Conservation (phyloP, 31 red algal genomes). For the Odonthalia washingtoniensis region DNA sequence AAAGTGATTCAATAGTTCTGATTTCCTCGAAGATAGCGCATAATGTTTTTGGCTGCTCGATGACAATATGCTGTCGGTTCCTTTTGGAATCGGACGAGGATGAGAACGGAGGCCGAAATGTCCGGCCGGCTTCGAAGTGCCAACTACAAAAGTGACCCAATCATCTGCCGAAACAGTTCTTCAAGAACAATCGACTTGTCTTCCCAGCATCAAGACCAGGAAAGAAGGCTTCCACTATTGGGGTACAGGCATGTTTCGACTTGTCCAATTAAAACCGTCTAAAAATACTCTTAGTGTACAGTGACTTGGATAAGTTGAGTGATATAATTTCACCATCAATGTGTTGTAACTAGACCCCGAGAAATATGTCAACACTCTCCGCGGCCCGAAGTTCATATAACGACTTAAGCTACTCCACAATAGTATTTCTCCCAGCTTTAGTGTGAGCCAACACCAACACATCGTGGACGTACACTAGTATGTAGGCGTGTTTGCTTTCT, state of each 20-base stretch:
- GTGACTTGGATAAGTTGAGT: neutral
- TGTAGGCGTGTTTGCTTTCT: neutral
- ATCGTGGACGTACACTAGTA: slow-evolving; percentile 1
- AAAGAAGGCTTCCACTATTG: neutral
- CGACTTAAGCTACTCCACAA: neutral
- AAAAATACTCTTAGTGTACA: neutral
- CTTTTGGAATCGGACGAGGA: neutral
- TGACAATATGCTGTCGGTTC: neutral
- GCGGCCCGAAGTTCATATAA: neutral
- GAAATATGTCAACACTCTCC: neutral
- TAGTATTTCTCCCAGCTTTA: neutral
- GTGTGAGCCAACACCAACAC: neutral
- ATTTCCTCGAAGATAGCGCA: neutral
- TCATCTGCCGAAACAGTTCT: slow-evolving; percentile 4
- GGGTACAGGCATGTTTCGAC: neutral
- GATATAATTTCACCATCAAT: neutral
- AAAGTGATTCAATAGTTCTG: neutral
- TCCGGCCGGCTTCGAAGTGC: neutral
- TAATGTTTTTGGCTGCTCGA: neutral
- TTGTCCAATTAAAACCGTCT: neutral
- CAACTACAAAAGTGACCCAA: neutral
- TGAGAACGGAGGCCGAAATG: neutral
- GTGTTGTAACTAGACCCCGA: neutral
- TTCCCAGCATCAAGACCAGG: neutral
- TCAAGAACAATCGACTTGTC: neutral